Evolutionary conservation across 306 rosid species (phyloP).

Genomic region (Citrullus colocynthis): DNA sequence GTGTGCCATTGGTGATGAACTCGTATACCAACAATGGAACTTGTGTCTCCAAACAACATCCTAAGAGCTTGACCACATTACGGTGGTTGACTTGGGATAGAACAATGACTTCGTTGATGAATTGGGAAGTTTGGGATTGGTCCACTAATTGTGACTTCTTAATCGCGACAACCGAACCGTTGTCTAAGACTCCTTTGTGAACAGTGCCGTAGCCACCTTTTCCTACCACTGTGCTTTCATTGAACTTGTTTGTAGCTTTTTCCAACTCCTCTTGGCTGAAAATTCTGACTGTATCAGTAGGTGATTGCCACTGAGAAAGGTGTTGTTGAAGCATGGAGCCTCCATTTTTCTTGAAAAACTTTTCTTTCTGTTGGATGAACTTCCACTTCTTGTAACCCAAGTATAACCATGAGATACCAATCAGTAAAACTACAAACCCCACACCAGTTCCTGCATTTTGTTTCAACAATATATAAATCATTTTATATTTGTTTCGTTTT

Average conservation of each 20-base stretch:
- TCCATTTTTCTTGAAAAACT: neutral
- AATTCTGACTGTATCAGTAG: neutral
- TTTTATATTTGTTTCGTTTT: neutral
- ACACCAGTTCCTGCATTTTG: constrained; percentile 6
- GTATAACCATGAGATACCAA: neutral
- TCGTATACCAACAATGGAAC: constrained; percentile 38
- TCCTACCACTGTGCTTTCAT: constrained; percentile 16
- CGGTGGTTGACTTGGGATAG: constrained; percentile 37
- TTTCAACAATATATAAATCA: neutral
- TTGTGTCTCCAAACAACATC: constrained; percentile 34
- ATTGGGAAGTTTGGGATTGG: constrained; percentile 21
- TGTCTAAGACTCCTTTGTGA: constrained; percentile 13
- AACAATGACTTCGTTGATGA: constrained; percentile 32
- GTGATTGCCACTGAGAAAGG: neutral
- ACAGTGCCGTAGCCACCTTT: constrained; percentile 29
- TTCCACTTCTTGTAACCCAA: neutral
- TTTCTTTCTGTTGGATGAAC: neutral
- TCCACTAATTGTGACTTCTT: constrained; percentile 26
- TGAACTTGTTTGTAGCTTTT: constrained; percentile 26
- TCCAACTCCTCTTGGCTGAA: constrained; percentile 14
- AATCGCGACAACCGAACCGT: constrained; percentile 13
- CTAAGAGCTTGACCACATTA: constrained; percentile 33
- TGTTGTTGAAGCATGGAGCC: neutral
- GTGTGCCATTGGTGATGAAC: constrained; percentile 29
- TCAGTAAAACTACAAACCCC: neutral